Percentiles rank a stretch among this genome's conserved stretches.
phyloP scores from a whole-genome alignment of 805 yeast species.

The Hanseniaspora taiwanica region DNA sequence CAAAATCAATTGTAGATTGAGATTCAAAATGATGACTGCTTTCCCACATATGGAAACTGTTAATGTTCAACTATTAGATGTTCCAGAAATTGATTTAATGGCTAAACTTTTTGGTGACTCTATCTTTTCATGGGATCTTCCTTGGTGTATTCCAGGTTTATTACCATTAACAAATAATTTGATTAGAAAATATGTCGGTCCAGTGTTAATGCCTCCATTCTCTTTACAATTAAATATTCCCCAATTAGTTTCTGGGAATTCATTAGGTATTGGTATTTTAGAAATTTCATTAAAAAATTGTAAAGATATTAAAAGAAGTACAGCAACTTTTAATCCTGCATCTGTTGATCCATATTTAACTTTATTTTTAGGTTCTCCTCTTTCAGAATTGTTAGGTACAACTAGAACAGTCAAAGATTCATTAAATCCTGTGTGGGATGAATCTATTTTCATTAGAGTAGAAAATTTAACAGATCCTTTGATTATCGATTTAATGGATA shows the following conservation, averaged over 20 bases:
- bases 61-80: constrained; percentile 70
- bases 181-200: constrained; percentile 78
- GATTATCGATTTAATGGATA: constrained; percentile 57
- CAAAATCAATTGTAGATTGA: constrained; percentile 57
- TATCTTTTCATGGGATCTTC: constrained; percentile 75
- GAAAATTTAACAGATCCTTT: constrained; percentile 74
- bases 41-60: constrained; percentile 92
- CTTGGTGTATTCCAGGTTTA: constrained; percentile 70
- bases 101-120: constrained; percentile 64
- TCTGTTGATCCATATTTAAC: constrained; percentile 85
- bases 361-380: constrained; percentile 40
- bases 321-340: constrained; percentile 42
- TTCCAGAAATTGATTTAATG: constrained; percentile 80
- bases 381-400: constrained; percentile 28
- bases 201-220: constrained; percentile 77
- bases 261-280: constrained; percentile 78
- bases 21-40: constrained; percentile 78
- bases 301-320: constrained; percentile 52
- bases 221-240: constrained; percentile 89
- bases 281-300: constrained; percentile 59
- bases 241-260: constrained; percentile 67
- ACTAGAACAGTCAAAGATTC: constrained; percentile 61
- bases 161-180: constrained; percentile 70
- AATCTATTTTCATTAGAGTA: constrained; percentile 57
- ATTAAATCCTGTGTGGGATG: constrained; percentile 69